Base-by-base conservation (phyloP, 148 eudicot species). In the Persicaria tinctoria region DNA sequence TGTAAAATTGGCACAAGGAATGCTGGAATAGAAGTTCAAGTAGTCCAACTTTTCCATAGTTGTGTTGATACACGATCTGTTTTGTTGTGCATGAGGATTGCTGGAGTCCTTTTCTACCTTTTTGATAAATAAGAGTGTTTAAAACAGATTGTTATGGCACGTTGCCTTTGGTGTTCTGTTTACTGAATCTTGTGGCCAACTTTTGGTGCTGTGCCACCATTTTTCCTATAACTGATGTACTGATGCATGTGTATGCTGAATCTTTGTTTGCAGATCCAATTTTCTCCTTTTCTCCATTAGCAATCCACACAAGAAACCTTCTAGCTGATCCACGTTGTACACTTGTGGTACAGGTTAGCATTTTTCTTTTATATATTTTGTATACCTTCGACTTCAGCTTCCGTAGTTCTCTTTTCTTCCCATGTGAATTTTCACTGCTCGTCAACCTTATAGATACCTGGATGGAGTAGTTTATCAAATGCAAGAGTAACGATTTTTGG, bases 391-490 rank as follows among this genome's bases (percentile, higher is more conserved):
- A 44, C 48, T 66, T 66, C 17, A 38, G 18, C 18, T 5, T 41
- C 7, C 13, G 4, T 66, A 41, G 8, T 44, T 66, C 70, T 44
- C 5, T 66, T 32, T 66, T 66, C 48, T 66, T 8, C 70, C 18
- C 44, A 38, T 66, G 18, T 66, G 70, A 32, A 56, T 70, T 78
- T 77, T 76, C 66, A 78, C 85, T 77, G 82, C 78, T 17, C 59
- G 57, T 78, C 70, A 77, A 79, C 72, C 82, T 82, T 63, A 74
- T 83, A 95, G 99, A 88, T 90, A 77, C 99, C 99, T 78, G 99
- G 97, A 83, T 96, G 97, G 97, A 96, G 97, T 86, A 90, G 99
- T 80, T 84, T 96, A 81, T 96, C 99, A 51, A 96, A 96, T 87
- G 99, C 99, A 20, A 87, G 99, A 80, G 97, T 92, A 38, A 92